A percentile compares a stretch with the other conserved stretches of the same genome.
Evolutionary conservation across 225 moss, liverwort and hornwort species (phyloP).

Genomic region (Marchantia polymorpha): DNA sequence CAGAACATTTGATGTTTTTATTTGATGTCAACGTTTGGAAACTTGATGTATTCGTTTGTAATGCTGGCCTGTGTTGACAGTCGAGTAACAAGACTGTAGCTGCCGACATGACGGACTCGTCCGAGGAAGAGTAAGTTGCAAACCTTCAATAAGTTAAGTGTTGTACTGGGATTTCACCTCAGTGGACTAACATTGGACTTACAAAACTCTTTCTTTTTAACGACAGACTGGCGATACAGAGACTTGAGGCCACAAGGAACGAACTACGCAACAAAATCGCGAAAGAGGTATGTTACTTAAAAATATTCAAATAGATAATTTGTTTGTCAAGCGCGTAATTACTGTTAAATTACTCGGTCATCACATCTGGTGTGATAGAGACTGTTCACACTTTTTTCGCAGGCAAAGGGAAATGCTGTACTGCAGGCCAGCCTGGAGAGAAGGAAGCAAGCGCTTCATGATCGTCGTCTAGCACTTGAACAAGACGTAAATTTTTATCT

Average conservation of each 20-base stretch:
- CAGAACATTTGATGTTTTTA: too few species aligned
- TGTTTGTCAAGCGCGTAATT: too few species aligned
- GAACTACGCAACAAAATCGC: constrained; percentile 81
- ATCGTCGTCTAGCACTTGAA: constrained; percentile 79
- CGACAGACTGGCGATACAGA: constrained; percentile 76
- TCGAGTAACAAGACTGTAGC: constrained; percentile 52
- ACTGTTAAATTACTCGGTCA: too few species aligned
- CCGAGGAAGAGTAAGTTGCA: constrained; percentile 54
- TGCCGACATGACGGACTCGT: constrained; percentile 47
- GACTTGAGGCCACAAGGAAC: constrained; percentile 88
- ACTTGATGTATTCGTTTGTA: background rate
- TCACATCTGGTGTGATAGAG: background rate
- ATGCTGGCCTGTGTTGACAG: constrained; percentile 35
- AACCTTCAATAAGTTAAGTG: background rate
- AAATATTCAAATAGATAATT: too few species aligned
- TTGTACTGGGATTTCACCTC: too few species aligned
- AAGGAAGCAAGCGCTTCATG: constrained; percentile 90
- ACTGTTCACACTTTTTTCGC: constrained; percentile 1
- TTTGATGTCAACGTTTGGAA: background rate
- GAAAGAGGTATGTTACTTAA: constrained; percentile 60
- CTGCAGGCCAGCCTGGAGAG: constrained; percentile 92
- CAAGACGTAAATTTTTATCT: constrained; percentile 56
- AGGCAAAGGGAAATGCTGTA: constrained; percentile 89
- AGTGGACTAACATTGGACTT: too few species aligned
- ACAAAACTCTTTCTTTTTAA: background rate